phyloP scores from a whole-genome alignment of 2,329 filamentous ascomycete species.

The Teratosphaeria nubilosa region DNA sequence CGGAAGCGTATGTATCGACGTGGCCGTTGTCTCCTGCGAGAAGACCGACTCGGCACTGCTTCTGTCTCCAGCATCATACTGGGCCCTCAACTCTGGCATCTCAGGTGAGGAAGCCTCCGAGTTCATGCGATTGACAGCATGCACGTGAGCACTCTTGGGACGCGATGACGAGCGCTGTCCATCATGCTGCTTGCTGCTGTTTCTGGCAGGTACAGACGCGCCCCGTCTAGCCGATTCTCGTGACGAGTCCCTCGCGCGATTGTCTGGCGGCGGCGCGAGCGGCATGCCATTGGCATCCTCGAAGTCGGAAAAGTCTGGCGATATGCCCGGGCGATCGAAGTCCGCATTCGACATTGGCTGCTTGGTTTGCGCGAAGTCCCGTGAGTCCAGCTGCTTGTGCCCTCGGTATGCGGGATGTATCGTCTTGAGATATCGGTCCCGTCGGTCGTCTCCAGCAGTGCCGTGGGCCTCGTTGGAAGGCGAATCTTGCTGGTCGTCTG shows the following conservation, averaged over 20 bases:
- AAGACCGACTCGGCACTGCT: conserved; percentile 26
- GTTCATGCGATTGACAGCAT: background rate
- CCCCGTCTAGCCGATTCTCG: background rate
- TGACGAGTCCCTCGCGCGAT: background rate
- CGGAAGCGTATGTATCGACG: conserved; percentile 26
- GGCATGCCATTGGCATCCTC: conserved; percentile 11
- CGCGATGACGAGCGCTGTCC: background rate
- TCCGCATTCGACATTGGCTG: conserved; percentile 2
- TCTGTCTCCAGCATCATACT: conserved; percentile 17
- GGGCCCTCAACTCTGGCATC: background rate
- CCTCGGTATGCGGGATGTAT: background rate
- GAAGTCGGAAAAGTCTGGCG: conserved; percentile 15
- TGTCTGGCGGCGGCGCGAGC: background rate
- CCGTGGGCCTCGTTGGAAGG: conserved; percentile 11
- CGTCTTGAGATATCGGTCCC: conserved; percentile 9
- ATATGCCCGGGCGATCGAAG: conserved; percentile 7
- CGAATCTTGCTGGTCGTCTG: background rate
- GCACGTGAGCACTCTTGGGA: background rate
- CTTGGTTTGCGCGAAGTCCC: background rate
- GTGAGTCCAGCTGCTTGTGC: background rate
- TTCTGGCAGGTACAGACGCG: background rate
- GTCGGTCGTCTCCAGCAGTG: conserved; percentile 18
- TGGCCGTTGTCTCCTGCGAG: conserved; percentile 27
- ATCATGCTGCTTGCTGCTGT: background rate
- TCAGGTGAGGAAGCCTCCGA: background rate